Percentiles rank a stretch among this genome's conserved stretches.
Evolutionary conservation across 257 asterid genomes (phyloP).

Genomic region (Oldenlandia corymbosa): DNA sequence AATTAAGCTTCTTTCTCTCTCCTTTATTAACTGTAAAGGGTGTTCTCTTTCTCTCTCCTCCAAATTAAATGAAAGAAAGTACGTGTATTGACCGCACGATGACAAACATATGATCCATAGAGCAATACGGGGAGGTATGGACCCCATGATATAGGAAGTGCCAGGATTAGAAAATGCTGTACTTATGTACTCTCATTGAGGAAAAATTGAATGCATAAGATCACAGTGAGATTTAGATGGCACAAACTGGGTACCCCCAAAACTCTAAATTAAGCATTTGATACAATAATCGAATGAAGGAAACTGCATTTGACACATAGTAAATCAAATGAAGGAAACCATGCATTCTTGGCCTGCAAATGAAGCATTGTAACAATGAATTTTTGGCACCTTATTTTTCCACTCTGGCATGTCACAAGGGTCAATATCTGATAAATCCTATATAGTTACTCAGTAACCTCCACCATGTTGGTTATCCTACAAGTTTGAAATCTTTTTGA

Average conservation of each 20-base stretch:
- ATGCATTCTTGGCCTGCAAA: not conserved
- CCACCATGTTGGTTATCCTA: not conserved
- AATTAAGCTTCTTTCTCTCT: too few relatives aligned
- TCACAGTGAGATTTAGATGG: too few relatives aligned
- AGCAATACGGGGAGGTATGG: too few relatives aligned
- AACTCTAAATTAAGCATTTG: not conserved
- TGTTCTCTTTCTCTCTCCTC: too few relatives aligned
- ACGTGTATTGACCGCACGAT: too few relatives aligned
- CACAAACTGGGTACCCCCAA: too few relatives aligned
- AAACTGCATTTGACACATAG: not conserved
- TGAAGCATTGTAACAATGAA: not conserved
- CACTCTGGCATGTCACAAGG: not conserved
- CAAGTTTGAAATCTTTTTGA: too few relatives aligned
- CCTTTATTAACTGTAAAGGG: too few relatives aligned
- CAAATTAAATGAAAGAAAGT: too few relatives aligned
- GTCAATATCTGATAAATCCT: not conserved
- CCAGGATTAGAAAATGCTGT: not conserved
- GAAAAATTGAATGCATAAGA: too few relatives aligned
- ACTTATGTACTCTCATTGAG: not conserved
- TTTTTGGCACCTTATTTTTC: not conserved
- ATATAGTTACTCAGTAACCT: not conserved
- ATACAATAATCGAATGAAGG: not conserved
- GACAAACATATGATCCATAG: too few relatives aligned
- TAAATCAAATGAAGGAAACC: not conserved
- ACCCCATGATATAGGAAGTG: not conserved